Evolutionary conservation across 2,329 filamentous ascomycete genomes (phyloP).

Genomic region (Calonectria pseudoreteaudii): DNA sequence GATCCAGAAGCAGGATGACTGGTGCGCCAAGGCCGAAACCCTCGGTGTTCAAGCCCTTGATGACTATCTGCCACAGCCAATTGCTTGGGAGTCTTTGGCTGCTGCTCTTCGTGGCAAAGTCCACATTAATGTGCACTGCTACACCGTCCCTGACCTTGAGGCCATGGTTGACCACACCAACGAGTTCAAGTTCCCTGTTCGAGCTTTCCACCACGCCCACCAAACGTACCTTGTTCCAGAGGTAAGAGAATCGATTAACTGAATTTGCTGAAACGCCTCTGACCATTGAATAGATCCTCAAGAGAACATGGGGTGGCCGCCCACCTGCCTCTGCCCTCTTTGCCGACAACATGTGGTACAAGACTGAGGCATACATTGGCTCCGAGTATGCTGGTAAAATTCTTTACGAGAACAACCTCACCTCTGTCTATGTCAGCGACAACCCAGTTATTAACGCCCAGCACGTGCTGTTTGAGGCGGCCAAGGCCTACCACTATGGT

Average conservation of each 20-base stretch:
- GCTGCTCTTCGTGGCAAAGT: conserved; percentile 76
- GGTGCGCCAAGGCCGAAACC: conserved; percentile 69
- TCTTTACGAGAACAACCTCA: conserved; percentile 73
- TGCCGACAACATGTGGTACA: conserved; percentile 80
- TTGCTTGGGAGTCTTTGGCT: conserved; percentile 72
- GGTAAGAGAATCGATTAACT: conserved; percentile 47
- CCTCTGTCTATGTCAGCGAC: conserved; percentile 76
- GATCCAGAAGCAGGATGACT: conserved; percentile 73
- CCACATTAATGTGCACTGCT: conserved; percentile 78
- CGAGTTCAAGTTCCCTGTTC: conserved; percentile 75
- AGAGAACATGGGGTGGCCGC: conserved; percentile 65
- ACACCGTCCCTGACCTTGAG: conserved; percentile 76
- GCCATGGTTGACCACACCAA: conserved; percentile 78
- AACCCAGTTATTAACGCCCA: conserved; percentile 78
- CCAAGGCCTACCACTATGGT: conserved; percentile 70
- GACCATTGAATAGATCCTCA: conserved; percentile 57
- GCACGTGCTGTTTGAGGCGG: conserved; percentile 75
- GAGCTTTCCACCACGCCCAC: conserved; percentile 78
- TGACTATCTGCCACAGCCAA: conserved; percentile 70
- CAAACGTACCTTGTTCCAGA: conserved; percentile 76
- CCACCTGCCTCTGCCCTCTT: conserved; percentile 73
- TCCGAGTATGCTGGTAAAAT: conserved; percentile 76
- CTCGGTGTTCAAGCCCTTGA: conserved; percentile 63
- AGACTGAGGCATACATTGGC: conserved; percentile 73
- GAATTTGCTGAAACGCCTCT: not conserved